Percentiles rank a stretch among this genome's conserved stretches.
These are phyloP conservation scores for Trichocladium antarcticum DNA, from an alignment of 495 filamentous ascomycete species.

Conservation along the genomic window DNA sequence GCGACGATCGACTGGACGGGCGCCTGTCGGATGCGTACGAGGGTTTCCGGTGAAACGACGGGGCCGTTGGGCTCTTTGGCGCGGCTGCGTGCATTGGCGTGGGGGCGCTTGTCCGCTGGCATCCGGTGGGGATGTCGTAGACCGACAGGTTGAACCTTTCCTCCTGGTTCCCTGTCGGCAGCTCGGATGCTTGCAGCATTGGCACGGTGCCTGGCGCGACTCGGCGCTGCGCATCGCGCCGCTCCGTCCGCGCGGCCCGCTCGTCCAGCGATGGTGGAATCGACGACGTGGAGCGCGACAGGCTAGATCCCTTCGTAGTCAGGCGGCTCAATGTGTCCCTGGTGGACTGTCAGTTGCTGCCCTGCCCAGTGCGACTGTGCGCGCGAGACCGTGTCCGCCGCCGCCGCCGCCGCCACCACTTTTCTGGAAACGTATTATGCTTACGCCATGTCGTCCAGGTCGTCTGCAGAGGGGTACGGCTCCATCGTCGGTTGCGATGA, in stretches of 20 bases:
- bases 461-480: slow-evolving; percentile 2
- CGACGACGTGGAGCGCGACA: slow-evolving; percentile 3
- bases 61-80: neutral
- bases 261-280: slow-evolving; percentile 7
- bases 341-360: neutral
- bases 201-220: slow-evolving; percentile 2
- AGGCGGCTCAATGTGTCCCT: slow-evolving; percentile 12
- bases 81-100: slow-evolving; percentile 1
- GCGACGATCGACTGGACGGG: slow-evolving; percentile 12
- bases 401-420: too few relatives aligned
- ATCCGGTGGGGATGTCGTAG: slow-evolving; percentile 3
- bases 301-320: neutral
- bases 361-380: neutral
- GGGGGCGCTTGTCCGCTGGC: neutral
- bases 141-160: slow-evolving; percentile 1
- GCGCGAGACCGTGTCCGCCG: too few relatives aligned
- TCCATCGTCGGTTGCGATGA: too few relatives aligned
- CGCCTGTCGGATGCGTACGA: slow-evolving; percentile 17
- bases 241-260: neutral
- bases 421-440: neutral
- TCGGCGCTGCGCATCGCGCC: slow-evolving; percentile 3
- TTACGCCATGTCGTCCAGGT: slow-evolving; percentile 16
- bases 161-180: slow-evolving; percentile 6
- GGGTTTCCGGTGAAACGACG: slow-evolving; percentile 15
- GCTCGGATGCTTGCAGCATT: slow-evolving; percentile 2